These are phyloP conservation scores for Colletotrichum caudatum DNA, from an alignment of 2,329 filamentous ascomycete species.

Conservation along the genomic window DNA sequence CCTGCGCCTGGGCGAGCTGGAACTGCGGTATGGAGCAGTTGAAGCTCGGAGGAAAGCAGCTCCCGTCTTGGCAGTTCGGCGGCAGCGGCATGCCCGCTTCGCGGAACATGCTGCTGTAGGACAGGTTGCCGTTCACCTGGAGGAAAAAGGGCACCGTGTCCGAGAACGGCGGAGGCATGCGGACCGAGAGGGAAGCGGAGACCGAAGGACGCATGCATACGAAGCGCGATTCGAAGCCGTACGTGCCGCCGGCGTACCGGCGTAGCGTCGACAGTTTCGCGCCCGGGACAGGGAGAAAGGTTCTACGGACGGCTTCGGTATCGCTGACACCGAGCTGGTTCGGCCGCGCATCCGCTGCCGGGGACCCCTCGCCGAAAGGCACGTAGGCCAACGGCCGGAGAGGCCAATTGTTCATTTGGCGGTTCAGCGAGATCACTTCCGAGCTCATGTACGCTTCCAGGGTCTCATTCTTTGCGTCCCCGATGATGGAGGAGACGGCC, in stretches of 20 bases:
- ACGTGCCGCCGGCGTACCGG: neutral
- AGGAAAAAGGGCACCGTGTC: constrained; percentile 15
- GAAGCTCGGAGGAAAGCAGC: constrained; percentile 13
- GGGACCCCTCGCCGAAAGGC: constrained; percentile 7
- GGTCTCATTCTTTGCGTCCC: neutral
- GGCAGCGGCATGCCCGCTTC: neutral
- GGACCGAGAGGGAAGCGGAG: neutral
- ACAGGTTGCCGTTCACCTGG: neutral
- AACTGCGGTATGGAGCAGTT: constrained; percentile 20
- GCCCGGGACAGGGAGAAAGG: constrained; percentile 5
- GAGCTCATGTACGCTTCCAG: neutral
- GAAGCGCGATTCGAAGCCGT: constrained; percentile 23
- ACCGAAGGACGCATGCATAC: constrained; percentile 11
- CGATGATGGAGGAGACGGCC: neutral
- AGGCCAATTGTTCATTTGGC: constrained; percentile 22
- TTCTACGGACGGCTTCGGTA: neutral
- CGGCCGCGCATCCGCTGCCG: neutral
- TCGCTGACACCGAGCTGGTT: constrained; percentile 7
- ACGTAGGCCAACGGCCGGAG: constrained; percentile 1
- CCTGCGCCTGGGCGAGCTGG: constrained; percentile 7
- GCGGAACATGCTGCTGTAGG: neutral
- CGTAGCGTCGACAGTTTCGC: neutral
- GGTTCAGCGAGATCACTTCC: constrained; percentile 20
- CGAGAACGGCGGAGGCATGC: neutral
- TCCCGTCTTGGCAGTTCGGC: neutral